A percentile compares a stretch with the other conserved stretches of the same genome.
These are phyloP conservation scores for Candida awuae DNA, from an alignment of 805 yeast genomes.

Conservation along the genomic window DNA sequence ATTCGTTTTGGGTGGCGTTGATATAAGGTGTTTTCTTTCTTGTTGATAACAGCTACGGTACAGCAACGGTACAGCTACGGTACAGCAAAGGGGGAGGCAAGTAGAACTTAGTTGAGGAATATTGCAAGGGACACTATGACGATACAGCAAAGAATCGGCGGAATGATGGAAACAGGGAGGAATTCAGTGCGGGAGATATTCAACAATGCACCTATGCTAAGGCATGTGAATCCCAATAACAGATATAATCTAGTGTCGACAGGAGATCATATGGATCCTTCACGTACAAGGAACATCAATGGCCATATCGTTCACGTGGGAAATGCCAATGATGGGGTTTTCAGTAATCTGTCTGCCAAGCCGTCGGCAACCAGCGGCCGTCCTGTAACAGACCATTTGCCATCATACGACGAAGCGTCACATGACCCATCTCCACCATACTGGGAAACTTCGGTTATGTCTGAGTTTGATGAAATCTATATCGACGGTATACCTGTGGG, in stretches of 20 bases:
- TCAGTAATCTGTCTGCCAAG: slow-evolving; percentile 84
- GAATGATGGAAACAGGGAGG: not conserved
- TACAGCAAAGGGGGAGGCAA: too few relatives aligned
- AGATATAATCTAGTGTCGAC: slow-evolving; percentile 20
- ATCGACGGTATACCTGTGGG: slow-evolving; percentile 97
- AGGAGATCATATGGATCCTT: slow-evolving; percentile 2
- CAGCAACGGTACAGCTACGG: too few relatives aligned
- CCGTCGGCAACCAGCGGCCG: slow-evolving; percentile 45
- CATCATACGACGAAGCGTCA: slow-evolving; percentile 91
- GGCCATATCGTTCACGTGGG: slow-evolving; percentile 15
- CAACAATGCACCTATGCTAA: slow-evolving; percentile 25
- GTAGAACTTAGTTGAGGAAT: too few relatives aligned
- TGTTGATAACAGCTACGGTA: not conserved
- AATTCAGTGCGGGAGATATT: not conserved
- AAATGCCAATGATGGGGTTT: slow-evolving; percentile 73
- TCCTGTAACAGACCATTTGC: slow-evolving; percentile 53
- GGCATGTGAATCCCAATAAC: slow-evolving; percentile 20
- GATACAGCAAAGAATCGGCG: not conserved
- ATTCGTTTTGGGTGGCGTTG: slow-evolving; percentile 1
- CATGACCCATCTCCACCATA: slow-evolving; percentile 93
- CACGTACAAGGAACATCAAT: slow-evolving; percentile 15
- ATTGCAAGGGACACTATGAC: not conserved
- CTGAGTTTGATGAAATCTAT: slow-evolving; percentile 83
- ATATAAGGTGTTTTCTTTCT: not conserved
- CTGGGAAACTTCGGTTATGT: slow-evolving; percentile 85